phyloP scores from a whole-genome alignment of 2,329 filamentous ascomycete species.

The Epichloe bromicola region DNA sequence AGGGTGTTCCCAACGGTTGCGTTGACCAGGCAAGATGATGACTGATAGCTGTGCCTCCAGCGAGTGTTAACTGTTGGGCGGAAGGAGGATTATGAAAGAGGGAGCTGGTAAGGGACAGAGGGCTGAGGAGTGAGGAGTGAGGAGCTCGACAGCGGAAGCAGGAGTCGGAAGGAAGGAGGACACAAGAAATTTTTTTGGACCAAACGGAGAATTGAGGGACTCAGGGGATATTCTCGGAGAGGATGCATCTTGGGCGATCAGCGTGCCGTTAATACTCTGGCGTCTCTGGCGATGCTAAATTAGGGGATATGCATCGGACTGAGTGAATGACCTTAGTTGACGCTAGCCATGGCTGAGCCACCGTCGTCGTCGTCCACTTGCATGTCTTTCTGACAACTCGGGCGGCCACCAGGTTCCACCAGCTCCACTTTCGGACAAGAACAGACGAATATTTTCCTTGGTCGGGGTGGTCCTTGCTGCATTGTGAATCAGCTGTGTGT shows the following conservation, averaged over 20 bases:
- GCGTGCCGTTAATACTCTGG: background rate
- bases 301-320: no score
- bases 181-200: background rate
- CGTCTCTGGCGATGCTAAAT: background rate
- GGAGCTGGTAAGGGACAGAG: background rate
- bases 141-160: background rate
- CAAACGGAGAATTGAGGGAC: background rate
- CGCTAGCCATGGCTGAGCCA: no score
- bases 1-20: slow-evolving; percentile 4
- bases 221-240: slow-evolving; percentile 4
- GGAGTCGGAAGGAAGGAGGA: background rate
- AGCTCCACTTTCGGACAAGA: no score
- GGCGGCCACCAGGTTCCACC: no score
- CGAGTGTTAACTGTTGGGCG: background rate
- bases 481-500: no score
- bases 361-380: no score
- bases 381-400: no score
- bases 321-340: no score
- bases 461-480: no score
- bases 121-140: background rate
- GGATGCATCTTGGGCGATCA: slow-evolving; percentile 1
- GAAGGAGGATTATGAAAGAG: background rate
- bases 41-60: background rate
- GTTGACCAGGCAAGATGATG: background rate
- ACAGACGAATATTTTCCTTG: no score